Evolutionary conservation across 495 filamentous ascomycete species (phyloP).

Genomic region (Aspergillus hancockii): DNA sequence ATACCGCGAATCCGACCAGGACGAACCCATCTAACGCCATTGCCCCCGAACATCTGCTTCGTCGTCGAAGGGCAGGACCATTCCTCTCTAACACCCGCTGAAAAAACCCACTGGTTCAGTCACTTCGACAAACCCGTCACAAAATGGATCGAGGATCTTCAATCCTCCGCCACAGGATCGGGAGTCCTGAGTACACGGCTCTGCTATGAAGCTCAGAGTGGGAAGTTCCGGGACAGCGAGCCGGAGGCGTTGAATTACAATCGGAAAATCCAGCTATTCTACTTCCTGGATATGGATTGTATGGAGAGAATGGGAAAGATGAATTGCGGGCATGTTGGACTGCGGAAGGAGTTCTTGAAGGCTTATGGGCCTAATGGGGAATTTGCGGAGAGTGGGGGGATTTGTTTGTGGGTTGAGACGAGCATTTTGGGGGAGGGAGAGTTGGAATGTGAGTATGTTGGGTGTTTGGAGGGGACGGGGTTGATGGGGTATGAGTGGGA

Average conservation of each 20-base stretch:
- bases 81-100: constrained; percentile 18
- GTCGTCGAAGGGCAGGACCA: constrained; percentile 34
- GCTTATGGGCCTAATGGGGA: constrained; percentile 28
- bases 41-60: constrained; percentile 33
- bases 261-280: constrained; percentile 30
- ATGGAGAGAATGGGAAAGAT: constrained; percentile 26
- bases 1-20: constrained; percentile 21
- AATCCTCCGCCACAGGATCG: constrained; percentile 14
- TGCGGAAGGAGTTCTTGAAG: constrained; percentile 24
- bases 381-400: constrained; percentile 13
- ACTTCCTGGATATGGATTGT: constrained; percentile 30
- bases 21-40: constrained; percentile 17
- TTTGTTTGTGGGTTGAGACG: constrained; percentile 32
- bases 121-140: constrained; percentile 21
- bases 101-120: constrained; percentile 24
- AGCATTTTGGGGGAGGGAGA: constrained; percentile 25
- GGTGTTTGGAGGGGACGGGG: constrained; percentile 32
- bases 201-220: constrained; percentile 21
- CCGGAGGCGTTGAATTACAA: constrained; percentile 20
- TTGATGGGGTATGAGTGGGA: constrained; percentile 22
- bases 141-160: constrained; percentile 29
- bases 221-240: constrained; percentile 6
- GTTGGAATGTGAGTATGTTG: constrained; percentile 35
- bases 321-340: constrained; percentile 27
- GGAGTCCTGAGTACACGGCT: constrained; percentile 24